Base-by-base conservation (phyloP, 345 rosid species). In the Lepidium sativum region DNA sequence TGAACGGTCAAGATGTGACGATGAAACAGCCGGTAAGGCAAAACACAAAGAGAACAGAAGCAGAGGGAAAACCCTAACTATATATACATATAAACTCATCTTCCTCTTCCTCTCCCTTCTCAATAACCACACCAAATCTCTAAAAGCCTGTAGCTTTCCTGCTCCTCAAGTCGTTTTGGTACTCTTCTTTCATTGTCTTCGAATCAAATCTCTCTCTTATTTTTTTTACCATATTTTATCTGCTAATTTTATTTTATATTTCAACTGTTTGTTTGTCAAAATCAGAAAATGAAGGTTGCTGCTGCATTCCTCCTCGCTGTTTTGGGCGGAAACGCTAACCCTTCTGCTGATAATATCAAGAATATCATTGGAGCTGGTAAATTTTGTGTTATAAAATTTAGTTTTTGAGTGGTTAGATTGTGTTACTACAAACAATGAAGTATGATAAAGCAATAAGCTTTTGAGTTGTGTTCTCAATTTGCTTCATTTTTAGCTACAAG, bases 281-380 rank as follows among this genome's bases (percentile, higher is more conserved):
- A 15, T 16, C 64, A 67, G 64, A 69, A 60, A 67, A 87, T 87
- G 91, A 87, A 87, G 89, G 79, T 87, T 25, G 61, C 81, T 41
- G 95, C 89, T 21, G 87, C 87, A 15, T 87, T 80, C 31, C 75
- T 85, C 79, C 86, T 85, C 32, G 91, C 89, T 13, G 83, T 79
- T 11, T 65, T 85, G 67, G 89, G 95, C 40, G 95, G 95, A 50
- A 87, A 85, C 77, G 4, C 71, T 37, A 6, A 4, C 53, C 95
- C 95, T 13, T 53, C 86, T 0, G 84, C 89, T n/a, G 67, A 33
- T 3, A 83, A 85, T 16, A 63, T 87, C 78, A 85, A 83, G 63
- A 8, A 58, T 4, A 83, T 87, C 27, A 88, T 85, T 13, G 95
- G 83, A 79, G 77, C 89, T 63, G 91, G 95, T 87, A 51, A 55